These are phyloP conservation scores for Kuraishia piskuri DNA, from an alignment of 805 yeast genomes.

Conservation along the genomic window DNA sequence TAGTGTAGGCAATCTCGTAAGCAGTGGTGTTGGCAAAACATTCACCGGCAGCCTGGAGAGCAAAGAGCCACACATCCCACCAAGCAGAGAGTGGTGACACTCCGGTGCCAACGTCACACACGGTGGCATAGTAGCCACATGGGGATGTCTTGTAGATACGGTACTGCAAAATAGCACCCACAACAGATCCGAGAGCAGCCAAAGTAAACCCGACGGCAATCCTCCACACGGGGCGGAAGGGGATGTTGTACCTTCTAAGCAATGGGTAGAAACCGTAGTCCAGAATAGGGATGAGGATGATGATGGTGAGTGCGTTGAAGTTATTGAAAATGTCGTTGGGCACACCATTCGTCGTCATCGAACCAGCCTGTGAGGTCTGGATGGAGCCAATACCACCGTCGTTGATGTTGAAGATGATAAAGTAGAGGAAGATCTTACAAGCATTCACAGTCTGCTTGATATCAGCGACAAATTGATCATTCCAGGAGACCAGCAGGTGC, in stretches of 20 bases:
- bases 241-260: constrained; percentile 31
- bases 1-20: constrained; percentile 45
- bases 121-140: constrained; percentile 19
- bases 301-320: constrained; percentile 46
- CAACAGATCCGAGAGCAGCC: constrained; percentile 37
- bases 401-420: constrained; percentile 26
- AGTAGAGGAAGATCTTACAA: constrained; percentile 37
- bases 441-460: constrained; percentile 33
- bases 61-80: constrained; percentile 24
- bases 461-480: constrained; percentile 39
- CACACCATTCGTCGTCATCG: constrained; percentile 42
- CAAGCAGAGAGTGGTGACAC: constrained; percentile 26
- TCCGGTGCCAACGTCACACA: constrained; percentile 18
- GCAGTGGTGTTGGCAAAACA: constrained; percentile 44
- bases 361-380: constrained; percentile 41
- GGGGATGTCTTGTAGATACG: constrained; percentile 39
- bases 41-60: constrained; percentile 43
- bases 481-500: constrained; percentile 13
- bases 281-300: constrained; percentile 41
- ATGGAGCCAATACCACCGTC: constrained; percentile 40
- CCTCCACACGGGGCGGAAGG: constrained; percentile 35
- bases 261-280: constrained; percentile 39
- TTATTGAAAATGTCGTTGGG: constrained; percentile 49
- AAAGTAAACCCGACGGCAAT: constrained; percentile 38
- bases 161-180: constrained; percentile 42